phyloP scores from a whole-genome alignment of 192 early-diverging fungal genomes.

The Coemansia sp. region DNA sequence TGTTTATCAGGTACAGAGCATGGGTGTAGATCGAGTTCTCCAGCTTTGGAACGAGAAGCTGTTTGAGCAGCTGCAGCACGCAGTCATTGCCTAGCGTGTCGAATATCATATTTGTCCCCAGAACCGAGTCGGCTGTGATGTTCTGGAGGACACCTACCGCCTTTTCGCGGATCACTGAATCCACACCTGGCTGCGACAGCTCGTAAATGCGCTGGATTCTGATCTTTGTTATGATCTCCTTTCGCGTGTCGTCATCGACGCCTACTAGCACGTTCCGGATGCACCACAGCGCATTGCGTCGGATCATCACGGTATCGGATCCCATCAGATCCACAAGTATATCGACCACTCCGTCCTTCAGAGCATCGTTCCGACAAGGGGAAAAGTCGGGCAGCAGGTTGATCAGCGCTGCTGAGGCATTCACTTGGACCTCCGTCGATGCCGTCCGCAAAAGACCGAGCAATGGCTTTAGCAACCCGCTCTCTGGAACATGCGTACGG shows the following conservation, averaged over 20 bases:
- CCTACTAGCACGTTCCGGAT: conserved; percentile 38
- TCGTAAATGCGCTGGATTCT: conserved; percentile 21
- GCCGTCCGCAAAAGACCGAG: conserved; percentile 22
- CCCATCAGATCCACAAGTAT: conserved; percentile 27
- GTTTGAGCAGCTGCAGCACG: conserved; percentile 24
- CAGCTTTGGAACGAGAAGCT: conserved; percentile 10
- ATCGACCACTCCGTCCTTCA: conserved; percentile 37
- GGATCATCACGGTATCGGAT: conserved; percentile 12
- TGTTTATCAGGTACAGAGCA: conserved; percentile 46
- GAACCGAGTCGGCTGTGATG: conserved; percentile 27
- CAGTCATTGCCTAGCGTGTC: conserved; percentile 18
- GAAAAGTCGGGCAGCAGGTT: conserved; percentile 48
- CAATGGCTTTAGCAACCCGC: conserved; percentile 42
- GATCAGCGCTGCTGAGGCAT: conserved; percentile 45
- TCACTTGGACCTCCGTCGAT: conserved; percentile 30
- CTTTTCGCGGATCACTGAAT: conserved; percentile 33
- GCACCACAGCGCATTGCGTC: conserved; percentile 50
- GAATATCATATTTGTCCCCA: conserved; percentile 25
- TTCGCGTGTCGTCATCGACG: conserved; percentile 37
- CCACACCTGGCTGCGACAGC: conserved; percentile 17
- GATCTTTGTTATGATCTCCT: conserved; percentile 26
- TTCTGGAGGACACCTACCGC: conserved; percentile 42
- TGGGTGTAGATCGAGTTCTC: conserved; percentile 27
- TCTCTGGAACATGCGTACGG: conserved; percentile 49
- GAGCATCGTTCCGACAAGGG: conserved; percentile 38